Percentiles rank a stretch among this genome's conserved stretches.
These are phyloP conservation scores for Naganishia cerealis DNA, from an alignment of 1,284 basidiomycete genomes.

Conservation along the genomic window DNA sequence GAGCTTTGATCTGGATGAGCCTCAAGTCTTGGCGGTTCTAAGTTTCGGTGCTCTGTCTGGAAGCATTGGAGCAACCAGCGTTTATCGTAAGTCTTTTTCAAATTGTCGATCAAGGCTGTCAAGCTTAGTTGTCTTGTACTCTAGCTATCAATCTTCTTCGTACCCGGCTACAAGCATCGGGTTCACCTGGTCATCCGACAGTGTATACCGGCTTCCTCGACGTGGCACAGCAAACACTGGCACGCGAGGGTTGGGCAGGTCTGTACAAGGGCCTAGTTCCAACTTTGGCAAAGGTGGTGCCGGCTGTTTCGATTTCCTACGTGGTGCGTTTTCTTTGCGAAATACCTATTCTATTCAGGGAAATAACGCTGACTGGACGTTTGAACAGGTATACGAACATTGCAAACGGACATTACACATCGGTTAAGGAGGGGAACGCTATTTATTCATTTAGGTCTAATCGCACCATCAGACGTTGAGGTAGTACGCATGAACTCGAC, in stretches of 20 bases:
- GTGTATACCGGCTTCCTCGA: constrained; percentile 84
- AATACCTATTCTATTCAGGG: background rate
- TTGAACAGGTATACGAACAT: constrained; percentile 35
- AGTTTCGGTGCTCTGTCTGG: constrained; percentile 86
- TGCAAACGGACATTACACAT: constrained; percentile 33
- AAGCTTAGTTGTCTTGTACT: constrained; percentile 8
- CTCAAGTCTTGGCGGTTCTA: constrained; percentile 75
- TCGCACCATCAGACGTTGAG: background rate
- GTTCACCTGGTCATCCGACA: constrained; percentile 87
- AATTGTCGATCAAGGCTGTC: background rate
- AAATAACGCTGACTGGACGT: background rate
- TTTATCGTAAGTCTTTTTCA: constrained; percentile 63
- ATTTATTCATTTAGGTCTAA: background rate
- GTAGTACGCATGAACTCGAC: background rate
- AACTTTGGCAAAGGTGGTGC: constrained; percentile 90
- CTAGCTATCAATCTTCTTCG: constrained; percentile 80
- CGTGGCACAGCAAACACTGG: constrained; percentile 77
- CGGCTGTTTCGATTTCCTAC: constrained; percentile 91
- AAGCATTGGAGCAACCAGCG: constrained; percentile 84
- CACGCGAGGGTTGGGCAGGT: constrained; percentile 84
- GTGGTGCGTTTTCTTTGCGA: constrained; percentile 59
- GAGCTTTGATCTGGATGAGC: constrained; percentile 77
- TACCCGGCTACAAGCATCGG: constrained; percentile 92
- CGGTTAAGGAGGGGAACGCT: constrained; percentile 8
- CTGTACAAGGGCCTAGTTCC: constrained; percentile 92